phyloP scores from a whole-genome alignment of 345 rosid genomes.

The Barbarea vulgaris region DNA sequence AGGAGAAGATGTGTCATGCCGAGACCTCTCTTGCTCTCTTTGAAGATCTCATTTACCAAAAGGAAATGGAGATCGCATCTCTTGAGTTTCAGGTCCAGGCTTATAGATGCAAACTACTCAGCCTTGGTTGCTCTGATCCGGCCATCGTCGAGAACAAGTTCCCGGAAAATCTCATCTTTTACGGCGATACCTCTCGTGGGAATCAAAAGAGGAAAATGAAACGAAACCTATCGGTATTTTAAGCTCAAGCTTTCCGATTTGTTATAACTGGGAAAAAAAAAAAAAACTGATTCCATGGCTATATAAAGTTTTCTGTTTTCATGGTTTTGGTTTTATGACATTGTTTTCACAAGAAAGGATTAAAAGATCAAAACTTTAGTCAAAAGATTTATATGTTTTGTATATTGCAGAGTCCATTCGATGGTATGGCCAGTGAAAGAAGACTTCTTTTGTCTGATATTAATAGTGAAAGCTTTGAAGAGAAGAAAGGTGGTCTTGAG shows the following conservation, averaged over 20 bases:
- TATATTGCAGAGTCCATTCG: slow-evolving; percentile 38
- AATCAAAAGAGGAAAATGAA: slow-evolving; percentile 31
- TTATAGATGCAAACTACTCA: slow-evolving; percentile 63
- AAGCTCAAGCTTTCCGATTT: background rate
- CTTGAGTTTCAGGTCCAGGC: slow-evolving; percentile 86
- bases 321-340: background rate
- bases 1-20: slow-evolving; percentile 76
- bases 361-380: background rate
- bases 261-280: slow-evolving; percentile 26
- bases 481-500: slow-evolving; percentile 40
- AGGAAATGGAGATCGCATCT: slow-evolving; percentile 85
- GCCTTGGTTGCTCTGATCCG: slow-evolving; percentile 70
- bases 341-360: background rate
- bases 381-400: background rate
- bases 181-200: slow-evolving; percentile 31
- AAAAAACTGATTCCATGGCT: slow-evolving; percentile 20
- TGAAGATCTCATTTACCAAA: slow-evolving; percentile 74
- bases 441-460: slow-evolving; percentile 8
- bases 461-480: slow-evolving; percentile 35
- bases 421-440: slow-evolving; percentile 30
- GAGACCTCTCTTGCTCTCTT: slow-evolving; percentile 73
- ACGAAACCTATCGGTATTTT: slow-evolving; percentile 35
- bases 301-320: slow-evolving; percentile 6
- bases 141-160: slow-evolving; percentile 46
- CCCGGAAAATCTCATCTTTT: slow-evolving; percentile 50